phyloP scores from a whole-genome alignment of 345 rosid genomes.

The Sonneratia caseolaris region DNA sequence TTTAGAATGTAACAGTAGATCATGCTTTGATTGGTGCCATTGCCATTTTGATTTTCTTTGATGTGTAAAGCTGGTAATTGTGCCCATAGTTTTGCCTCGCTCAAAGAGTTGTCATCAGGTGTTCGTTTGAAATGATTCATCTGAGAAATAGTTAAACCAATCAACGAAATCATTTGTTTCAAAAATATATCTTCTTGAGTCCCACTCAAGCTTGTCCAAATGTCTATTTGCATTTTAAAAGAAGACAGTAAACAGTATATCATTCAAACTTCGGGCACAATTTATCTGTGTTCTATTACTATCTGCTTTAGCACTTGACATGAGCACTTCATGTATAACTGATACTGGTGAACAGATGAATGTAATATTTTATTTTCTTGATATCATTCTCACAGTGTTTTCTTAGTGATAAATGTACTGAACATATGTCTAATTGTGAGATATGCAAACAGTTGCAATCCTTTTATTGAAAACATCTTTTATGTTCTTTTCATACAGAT shows the following conservation, averaged over 20 bases:
- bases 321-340: not conserved
- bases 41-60: not conserved
- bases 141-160: not conserved
- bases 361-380: not conserved
- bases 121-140: not conserved
- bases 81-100: not conserved
- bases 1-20: not conserved
- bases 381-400: not conserved
- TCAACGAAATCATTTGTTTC: not conserved
- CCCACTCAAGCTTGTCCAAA: not conserved
- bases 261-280: not conserved
- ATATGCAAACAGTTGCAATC: not conserved
- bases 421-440: not conserved
- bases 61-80: not conserved
- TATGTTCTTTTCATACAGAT: conserved; percentile 39
- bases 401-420: not conserved
- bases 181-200: not conserved
- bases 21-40: not conserved
- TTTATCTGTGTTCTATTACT: not conserved
- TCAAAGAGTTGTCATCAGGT: not conserved
- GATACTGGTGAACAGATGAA: not conserved
- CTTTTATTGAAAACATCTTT: not conserved
- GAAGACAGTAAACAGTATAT: not conserved
- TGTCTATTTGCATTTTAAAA: not conserved
- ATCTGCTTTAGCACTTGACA: not conserved